Base-by-base conservation (phyloP, 768 basidiomycete species). In the Mycena latifolia region DNA sequence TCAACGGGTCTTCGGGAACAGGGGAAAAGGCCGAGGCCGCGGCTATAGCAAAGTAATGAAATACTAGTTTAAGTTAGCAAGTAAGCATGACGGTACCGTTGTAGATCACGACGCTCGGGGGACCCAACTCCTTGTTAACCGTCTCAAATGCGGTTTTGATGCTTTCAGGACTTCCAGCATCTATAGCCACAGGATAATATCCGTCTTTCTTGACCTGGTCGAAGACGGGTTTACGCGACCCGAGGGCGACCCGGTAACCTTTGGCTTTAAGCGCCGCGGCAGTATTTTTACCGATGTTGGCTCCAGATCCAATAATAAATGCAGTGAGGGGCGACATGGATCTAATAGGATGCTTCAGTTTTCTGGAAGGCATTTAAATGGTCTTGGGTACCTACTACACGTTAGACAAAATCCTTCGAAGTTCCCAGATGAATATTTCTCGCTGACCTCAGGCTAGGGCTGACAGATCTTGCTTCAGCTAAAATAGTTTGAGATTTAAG, bases 71-170 rank as follows among this genome's bases (percentile, higher is more conserved):
- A 6, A 35, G 33, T 14, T 18, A 29, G 11, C 10, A 29, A 4
- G 10, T 14, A 47, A 18, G 29, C 33, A 35, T 35, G 33, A 35
- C 14, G 33, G 33, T 62, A 39, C 81, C 81, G 55, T 82, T 83
- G 63, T 77, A 82, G 53, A 81, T 72, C 15, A 84, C 81, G 52
- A 81, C 65, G 31, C 80, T 80, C 12, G 81, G 56, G 24, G 74
- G 71, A 8, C 78, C 82, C 54, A 83, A 78, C 18, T 67, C 67
- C 45, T 69, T 70, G 43, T 75, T 58, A 4, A 78, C 75, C 54
- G 59, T 43, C 18, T 67, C 63, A 62, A 83, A 84, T 1, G 76
- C 79, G 2, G 53, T 45, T 25, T 31, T 54, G 39, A 81, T 74
- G 20, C 78, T 75, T 20, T 64, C 64, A 0, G 67, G 67, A 37